phyloP scores from a whole-genome alignment of 2,329 filamentous ascomycete species.

The Fusarium hostae region DNA sequence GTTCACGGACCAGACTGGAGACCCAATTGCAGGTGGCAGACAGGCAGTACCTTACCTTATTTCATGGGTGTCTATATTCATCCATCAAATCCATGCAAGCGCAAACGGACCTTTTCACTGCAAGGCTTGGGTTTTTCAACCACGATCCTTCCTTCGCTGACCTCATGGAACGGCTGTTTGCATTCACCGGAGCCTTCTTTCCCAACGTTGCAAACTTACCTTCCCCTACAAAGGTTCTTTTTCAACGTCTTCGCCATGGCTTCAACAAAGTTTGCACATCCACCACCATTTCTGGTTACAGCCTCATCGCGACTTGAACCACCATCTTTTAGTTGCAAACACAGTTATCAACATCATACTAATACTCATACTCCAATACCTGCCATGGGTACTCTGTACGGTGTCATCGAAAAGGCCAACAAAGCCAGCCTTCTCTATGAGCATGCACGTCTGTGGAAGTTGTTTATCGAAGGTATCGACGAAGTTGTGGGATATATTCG shows the following conservation, averaged over 20 bases:
- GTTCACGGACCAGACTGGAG: conserved; percentile 27
- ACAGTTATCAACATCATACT: conserved; percentile 1
- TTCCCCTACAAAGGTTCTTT: neutral
- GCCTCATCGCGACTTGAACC: conserved; percentile 10
- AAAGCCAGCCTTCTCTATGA: conserved; percentile 17
- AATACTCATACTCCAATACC: neutral
- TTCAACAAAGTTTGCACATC: conserved; percentile 25
- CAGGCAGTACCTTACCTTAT: neutral
- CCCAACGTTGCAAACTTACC: neutral
- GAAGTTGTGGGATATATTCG: conserved; percentile 38
- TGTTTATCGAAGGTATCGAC: conserved; percentile 30
- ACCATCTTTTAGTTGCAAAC: conserved; percentile 7
- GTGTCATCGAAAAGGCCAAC: conserved; percentile 35
- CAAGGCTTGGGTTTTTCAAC: neutral
- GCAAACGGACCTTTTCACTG: conserved; percentile 18
- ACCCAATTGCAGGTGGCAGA: conserved; percentile 18
- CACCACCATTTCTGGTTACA: conserved; percentile 15
- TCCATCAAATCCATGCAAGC: conserved; percentile 19
- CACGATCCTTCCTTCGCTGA: conserved; percentile 1
- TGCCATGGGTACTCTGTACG: conserved; percentile 24
- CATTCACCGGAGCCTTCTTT: neutral
- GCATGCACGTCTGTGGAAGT: conserved; percentile 22
- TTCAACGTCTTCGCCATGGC: conserved; percentile 18
- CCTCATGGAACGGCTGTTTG: conserved; percentile 6
- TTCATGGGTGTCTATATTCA: conserved; percentile 22